Base-by-base conservation (phyloP, 495 filamentous ascomycete species). In the Neurospora discreta region DNA sequence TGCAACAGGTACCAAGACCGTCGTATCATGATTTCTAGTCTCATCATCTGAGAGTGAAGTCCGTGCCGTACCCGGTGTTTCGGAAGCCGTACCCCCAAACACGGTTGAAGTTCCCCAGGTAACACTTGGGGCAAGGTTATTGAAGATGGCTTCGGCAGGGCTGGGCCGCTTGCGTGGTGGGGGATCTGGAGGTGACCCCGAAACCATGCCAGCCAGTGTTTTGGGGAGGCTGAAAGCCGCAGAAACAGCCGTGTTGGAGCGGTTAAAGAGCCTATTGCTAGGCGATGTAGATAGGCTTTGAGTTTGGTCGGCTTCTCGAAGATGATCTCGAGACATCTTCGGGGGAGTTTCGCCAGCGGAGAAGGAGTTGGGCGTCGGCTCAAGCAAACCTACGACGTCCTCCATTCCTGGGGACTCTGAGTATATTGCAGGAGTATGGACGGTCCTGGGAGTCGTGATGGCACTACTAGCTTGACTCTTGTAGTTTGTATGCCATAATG, bases 231-330 rank as follows among this genome's bases (percentile, higher is more conserved):
- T 90, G 13, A 90, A 90, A 23, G 89, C 88, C 39, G 88, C 90
- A 5, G 86, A 85, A 38, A 91, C 79, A 26, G 86, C 87, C 11
- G 89, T 87, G 73, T 87, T 87, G 33, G 87, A 80, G 16, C 81
- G 85, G 68, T 80, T 81, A 26, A 87, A 79, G 40, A 75, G 75
- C 41, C 82, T 84, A 73, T 86, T 88, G 76, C 87, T 92, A 16
- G 93, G 91, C 18, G 92, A 96, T 1, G 89, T 89, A 1, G 92
- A 93, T 26, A 91, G 80, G 77, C 87, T 90, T 1, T 89, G 85
- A n/a, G 86, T 83, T 42, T 79, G 79, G 26, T 80, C 78, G 15
- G 70, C 72, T 9, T 83, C 80, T 6, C 79, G 73, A 3, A 79
- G 73, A 71, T 80, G 76, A 2, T 80, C 81, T 40, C 77, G 78